Percentiles rank a stretch among this genome's conserved stretches.
These are phyloP conservation scores for Ephemerocybe angulata DNA, from an alignment of 768 basidiomycete genomes.

Conservation along the genomic window DNA sequence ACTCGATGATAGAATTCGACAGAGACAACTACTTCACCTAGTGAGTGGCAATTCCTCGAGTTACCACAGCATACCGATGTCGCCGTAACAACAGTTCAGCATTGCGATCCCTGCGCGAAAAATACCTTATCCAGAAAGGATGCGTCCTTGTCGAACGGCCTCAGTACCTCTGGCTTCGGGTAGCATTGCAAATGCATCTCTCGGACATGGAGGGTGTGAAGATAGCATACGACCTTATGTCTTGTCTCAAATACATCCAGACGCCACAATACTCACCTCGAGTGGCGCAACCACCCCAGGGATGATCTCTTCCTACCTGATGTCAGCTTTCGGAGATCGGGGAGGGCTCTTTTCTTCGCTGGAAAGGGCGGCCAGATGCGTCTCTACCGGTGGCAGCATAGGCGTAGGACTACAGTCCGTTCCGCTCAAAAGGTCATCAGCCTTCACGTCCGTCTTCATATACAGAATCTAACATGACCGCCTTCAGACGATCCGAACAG, in stretches of 20 bases:
- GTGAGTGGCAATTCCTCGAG: too few species aligned
- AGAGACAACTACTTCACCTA: too few species aligned
- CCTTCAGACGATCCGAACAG: neutral
- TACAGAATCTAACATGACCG: too few species aligned
- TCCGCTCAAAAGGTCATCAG: neutral
- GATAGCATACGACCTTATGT: neutral
- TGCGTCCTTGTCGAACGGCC: neutral
- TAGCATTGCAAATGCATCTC: neutral
- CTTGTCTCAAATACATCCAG: neutral
- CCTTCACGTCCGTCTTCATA: too few species aligned
- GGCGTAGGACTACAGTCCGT: neutral
- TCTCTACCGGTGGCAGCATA: neutral
- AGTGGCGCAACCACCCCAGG: neutral
- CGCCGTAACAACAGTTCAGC: too few species aligned
- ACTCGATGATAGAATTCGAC: too few species aligned
- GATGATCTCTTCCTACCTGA: neutral
- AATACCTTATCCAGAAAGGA: neutral
- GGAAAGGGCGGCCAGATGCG: neutral
- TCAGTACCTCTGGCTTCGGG: neutral
- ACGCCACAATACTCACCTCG: neutral
- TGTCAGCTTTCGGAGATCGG: neutral
- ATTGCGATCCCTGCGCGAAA: slow-evolving; percentile 17
- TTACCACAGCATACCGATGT: too few species aligned
- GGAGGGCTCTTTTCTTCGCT: neutral
- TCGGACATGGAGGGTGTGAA: neutral